Conservation (phyloP, 164 flowering plant genomes). For the Nymphaea colorata region DNA sequence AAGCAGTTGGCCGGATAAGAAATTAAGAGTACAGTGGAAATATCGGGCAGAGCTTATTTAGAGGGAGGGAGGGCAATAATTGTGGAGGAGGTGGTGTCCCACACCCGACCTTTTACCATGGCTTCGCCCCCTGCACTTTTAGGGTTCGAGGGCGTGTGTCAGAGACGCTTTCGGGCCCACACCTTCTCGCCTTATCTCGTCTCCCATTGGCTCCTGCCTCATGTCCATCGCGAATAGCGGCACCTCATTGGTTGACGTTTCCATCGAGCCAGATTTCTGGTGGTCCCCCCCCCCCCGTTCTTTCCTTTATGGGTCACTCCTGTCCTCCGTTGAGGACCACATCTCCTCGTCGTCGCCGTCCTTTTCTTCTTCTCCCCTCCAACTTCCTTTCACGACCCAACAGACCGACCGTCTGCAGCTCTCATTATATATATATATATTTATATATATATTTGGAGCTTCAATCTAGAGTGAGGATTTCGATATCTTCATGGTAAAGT, state of each 20-base stretch:
- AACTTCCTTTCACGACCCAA: too few species aligned
- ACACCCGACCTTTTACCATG: slow-evolving; percentile 15
- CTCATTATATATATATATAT: too few species aligned
- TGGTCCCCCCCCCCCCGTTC: slow-evolving; percentile 15
- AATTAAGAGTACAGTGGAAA: neutral
- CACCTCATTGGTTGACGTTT: slow-evolving; percentile 32
- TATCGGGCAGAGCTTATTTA: slow-evolving; percentile 3
- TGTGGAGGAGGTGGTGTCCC: slow-evolving; percentile 10
- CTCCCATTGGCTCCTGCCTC: slow-evolving; percentile 31
- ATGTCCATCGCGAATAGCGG: slow-evolving; percentile 25
- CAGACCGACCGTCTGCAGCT: too few species aligned
- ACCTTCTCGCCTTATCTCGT: slow-evolving; percentile 41
- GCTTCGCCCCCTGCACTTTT: slow-evolving; percentile 17
- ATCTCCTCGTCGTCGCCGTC: too few species aligned
- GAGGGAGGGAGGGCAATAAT: slow-evolving; percentile 7
- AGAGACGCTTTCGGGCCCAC: slow-evolving; percentile 36
- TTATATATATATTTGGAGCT: too few species aligned
- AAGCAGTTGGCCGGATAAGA: neutral
- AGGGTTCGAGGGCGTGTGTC: slow-evolving; percentile 4
- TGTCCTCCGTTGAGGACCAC: too few species aligned
- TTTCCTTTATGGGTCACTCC: too few species aligned
- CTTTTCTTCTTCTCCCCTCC: too few species aligned
- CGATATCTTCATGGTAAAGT: too few species aligned
- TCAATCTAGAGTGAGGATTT: too few species aligned
- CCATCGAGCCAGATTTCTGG: slow-evolving; percentile 27